Base-by-base conservation (phyloP, 73 alveolate genomes). In the Paramecium sonneborni region DNA sequence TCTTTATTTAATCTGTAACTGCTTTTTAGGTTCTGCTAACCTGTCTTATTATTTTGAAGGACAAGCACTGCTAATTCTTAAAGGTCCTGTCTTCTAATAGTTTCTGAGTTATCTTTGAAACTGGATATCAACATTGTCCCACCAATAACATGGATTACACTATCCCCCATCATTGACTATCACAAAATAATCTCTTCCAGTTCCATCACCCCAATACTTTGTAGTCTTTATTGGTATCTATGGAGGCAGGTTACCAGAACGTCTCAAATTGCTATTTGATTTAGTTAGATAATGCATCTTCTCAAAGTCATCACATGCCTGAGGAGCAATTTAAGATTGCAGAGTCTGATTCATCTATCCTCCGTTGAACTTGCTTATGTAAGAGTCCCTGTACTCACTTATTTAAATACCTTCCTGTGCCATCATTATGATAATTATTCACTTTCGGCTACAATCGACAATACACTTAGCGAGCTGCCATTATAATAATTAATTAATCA, bases 131-230 rank as follows among this genome's bases (percentile, higher is more conserved):
- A 39, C 67, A 74, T 74, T 32, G 12, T 74, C 87, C 87, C 87
- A 74, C 87, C 87, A 74, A 74, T 74, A 2, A 39, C 56, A 74
- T 74, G 87, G 87, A 74, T 74, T 74, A 37, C 87, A 37, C 32
- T 74, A 34, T 15, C 87, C 87, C 14, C 87, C 87, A 74, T 74
- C 87, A 74, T 74, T 74, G 14, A 74, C 87, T 28, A 74, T 74
- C 6, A 74, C 87, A 74, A 74, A 74, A 39, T 74, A 74, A 74
- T 74, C 87, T 74, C 87, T 74, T 23, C 87, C 87, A 35, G 41
- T 74, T 37, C 87, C 87, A 74, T 74, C 87, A 2, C 87, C 87
- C 87, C 87, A 74, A 74, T 74, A 74, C 44, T 74, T 74, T 37
- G 67, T 39, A 28, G 87, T 74, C 32, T 74, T 74, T 10, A 74